These are phyloP conservation scores for Pseudozyma pruni DNA, from an alignment of 1,284 basidiomycete genomes.

Conservation along the genomic window DNA sequence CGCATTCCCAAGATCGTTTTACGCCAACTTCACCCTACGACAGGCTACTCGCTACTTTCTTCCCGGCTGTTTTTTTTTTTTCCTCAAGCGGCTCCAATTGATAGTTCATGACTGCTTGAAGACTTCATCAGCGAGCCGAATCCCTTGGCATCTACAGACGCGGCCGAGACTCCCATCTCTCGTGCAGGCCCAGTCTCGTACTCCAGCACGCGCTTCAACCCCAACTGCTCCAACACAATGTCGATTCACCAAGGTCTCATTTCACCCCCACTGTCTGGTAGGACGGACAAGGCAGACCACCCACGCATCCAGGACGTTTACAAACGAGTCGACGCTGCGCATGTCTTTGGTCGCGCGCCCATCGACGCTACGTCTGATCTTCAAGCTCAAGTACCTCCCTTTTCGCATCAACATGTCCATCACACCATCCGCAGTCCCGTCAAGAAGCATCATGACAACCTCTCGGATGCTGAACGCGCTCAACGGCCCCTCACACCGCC, in stretches of 20 bases:
- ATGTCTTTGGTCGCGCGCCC: slow-evolving; percentile 18
- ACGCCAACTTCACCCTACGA: too few species aligned
- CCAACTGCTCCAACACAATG: slow-evolving; percentile 11
- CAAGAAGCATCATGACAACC: slow-evolving; percentile 25
- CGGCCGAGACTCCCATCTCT: slow-evolving; percentile 5
- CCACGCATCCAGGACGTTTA: slow-evolving; percentile 19
- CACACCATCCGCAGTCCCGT: slow-evolving; percentile 31
- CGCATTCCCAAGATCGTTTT: too few species aligned
- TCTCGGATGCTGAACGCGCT: slow-evolving; percentile 17
- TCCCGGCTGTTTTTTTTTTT: not conserved
- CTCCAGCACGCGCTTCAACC: too few species aligned
- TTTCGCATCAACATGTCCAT: slow-evolving; percentile 4
- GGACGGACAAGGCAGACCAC: slow-evolving; percentile 28
- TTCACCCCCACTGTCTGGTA: slow-evolving; percentile 35
- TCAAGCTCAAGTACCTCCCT: not conserved
- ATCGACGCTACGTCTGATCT: not conserved
- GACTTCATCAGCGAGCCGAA: not conserved
- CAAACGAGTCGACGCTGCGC: slow-evolving; percentile 12
- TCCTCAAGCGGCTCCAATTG: not conserved
- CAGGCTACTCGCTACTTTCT: not conserved
- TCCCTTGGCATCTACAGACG: not conserved
- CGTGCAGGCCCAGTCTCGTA: too few species aligned
- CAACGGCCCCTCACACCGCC: slow-evolving; percentile 36
- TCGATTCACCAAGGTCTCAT: slow-evolving; percentile 38
- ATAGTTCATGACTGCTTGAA: slow-evolving; percentile 9